A percentile compares a stretch with the other conserved stretches of the same genome.
These are phyloP conservation scores for Lunularia cruciata DNA, from an alignment of 225 moss, liverwort and hornwort genomes.

Conservation along the genomic window DNA sequence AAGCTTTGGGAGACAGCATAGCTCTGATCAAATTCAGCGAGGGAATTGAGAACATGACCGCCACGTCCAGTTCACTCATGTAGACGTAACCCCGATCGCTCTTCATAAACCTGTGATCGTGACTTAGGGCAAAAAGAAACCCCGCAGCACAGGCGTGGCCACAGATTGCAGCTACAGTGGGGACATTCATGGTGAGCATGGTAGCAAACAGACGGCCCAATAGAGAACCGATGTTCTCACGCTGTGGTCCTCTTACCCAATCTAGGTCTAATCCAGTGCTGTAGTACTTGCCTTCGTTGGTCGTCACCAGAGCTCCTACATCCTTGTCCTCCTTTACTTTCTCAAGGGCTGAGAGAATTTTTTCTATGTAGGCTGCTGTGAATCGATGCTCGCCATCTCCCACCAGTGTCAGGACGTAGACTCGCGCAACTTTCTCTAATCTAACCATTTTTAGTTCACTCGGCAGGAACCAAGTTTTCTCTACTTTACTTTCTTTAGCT, in stretches of 20 bases:
- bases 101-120: slow-evolving; percentile 81
- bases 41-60: slow-evolving; percentile 62
- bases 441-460: too few species aligned
- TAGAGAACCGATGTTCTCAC: too few species aligned
- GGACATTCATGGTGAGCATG: slow-evolving; percentile 68
- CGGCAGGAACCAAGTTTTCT: too few species aligned
- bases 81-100: slow-evolving; percentile 79
- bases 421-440: slow-evolving; percentile 9
- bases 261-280: slow-evolving; percentile 71
- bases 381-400: slow-evolving; percentile 69
- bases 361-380: slow-evolving; percentile 50
- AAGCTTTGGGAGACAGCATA: slow-evolving; percentile 50
- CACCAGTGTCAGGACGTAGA: slow-evolving; percentile 57
- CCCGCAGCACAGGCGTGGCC: slow-evolving; percentile 90
- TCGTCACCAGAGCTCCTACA: slow-evolving; percentile 65
- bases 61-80: slow-evolving; percentile 79
- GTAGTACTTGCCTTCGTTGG: slow-evolving; percentile 69
- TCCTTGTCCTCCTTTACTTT: slow-evolving; percentile 58
- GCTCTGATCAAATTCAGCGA: slow-evolving; percentile 56
- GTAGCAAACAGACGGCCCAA: slow-evolving; percentile 60
- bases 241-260: slow-evolving; percentile 48
- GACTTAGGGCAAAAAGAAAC: slow-evolving; percentile 80
- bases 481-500: too few species aligned
- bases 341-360: slow-evolving; percentile 65
- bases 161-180: slow-evolving; percentile 69